A percentile compares a stretch with the other conserved stretches of the same genome.
Evolutionary conservation across 352 stramenopile species (phyloP).

Genomic region (Aphanomyces astaci): DNA sequence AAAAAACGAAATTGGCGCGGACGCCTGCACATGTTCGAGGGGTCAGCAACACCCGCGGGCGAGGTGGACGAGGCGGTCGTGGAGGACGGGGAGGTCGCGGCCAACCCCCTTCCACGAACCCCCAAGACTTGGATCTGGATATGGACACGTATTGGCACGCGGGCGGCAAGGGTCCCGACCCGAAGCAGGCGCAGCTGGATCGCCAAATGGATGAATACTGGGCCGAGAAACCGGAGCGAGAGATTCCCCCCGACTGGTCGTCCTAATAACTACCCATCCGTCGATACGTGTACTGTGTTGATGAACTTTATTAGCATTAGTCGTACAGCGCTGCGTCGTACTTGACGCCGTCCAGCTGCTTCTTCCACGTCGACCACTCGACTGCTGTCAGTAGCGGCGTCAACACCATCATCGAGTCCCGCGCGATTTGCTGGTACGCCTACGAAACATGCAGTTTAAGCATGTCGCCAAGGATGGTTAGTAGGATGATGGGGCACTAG

Average conservation of each 20-base stretch:
- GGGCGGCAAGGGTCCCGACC: constrained; percentile 81
- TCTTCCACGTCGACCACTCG: constrained; percentile 81
- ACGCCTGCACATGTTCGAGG: not conserved
- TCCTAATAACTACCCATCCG: not conserved
- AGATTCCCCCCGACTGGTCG: constrained; percentile 19
- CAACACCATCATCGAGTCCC: constrained; percentile 67
- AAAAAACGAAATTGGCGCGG: not conserved
- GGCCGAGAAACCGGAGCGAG: constrained; percentile 62
- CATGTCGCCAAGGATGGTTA: not conserved
- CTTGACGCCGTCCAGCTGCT: constrained; percentile 56
- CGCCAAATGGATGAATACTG: constrained; percentile 87
- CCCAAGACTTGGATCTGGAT: constrained; percentile 77
- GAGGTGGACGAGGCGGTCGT: constrained; percentile 25
- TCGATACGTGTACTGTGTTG: not conserved
- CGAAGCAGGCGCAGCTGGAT: constrained; percentile 67
- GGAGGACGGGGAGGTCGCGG: constrained; percentile 27
- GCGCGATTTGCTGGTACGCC: constrained; percentile 69
- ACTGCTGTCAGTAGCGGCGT: constrained; percentile 73
- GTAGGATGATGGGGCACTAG: too few species aligned
- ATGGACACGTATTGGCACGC: constrained; percentile 87
- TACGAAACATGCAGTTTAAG: constrained; percentile 16
- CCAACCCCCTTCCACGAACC: constrained; percentile 33
- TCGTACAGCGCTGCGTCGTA: constrained; percentile 79
- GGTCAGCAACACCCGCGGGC: constrained; percentile 1
- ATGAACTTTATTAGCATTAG: constrained; percentile 23